Percentiles rank a stretch among this genome's conserved stretches.
phyloP scores from a whole-genome alignment of 257 asterid genomes.

The Ilex aquifolium region DNA sequence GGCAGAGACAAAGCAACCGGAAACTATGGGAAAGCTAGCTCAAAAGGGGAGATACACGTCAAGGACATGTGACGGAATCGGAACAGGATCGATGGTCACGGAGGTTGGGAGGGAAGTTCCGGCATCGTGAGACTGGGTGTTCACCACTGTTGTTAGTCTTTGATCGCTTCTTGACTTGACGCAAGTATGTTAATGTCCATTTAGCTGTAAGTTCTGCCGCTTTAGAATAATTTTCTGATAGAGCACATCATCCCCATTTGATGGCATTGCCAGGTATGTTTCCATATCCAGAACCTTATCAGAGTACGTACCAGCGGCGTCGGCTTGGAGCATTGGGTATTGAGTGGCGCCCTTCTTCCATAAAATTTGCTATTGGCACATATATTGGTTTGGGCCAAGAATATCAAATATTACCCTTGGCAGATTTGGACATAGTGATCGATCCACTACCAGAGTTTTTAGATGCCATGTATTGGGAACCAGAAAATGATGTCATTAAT shows the following conservation, averaged over 20 bases:
- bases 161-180: too few relatives aligned
- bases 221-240: conserved; percentile 16
- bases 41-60: too few relatives aligned
- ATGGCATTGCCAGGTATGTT: conserved; percentile 67
- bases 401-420: conserved; percentile 67
- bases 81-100: too few relatives aligned
- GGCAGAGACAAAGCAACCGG: too few relatives aligned
- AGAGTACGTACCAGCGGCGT: conserved; percentile 76
- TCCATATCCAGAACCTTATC: conserved; percentile 98
- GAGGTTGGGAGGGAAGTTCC: too few relatives aligned
- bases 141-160: too few relatives aligned
- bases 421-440: conserved; percentile 67
- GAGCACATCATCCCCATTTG: conserved; percentile 9
- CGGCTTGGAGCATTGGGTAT: conserved; percentile 84
- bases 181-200: conserved; percentile 57
- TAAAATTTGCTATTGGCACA: conserved; percentile 82
- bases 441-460: conserved; percentile 82
- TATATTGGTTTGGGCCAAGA: conserved; percentile 77
- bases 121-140: too few relatives aligned
- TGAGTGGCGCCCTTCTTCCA: conserved; percentile 89
- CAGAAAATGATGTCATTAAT: conserved; percentile 71
- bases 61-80: too few relatives aligned
- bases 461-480: conserved; percentile 91
- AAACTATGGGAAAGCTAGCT: too few relatives aligned
- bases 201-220: conserved; percentile 13